These are phyloP conservation scores for Ramularia collo-cygni DNA, from an alignment of 2,329 filamentous ascomycete genomes.

Conservation along the genomic window DNA sequence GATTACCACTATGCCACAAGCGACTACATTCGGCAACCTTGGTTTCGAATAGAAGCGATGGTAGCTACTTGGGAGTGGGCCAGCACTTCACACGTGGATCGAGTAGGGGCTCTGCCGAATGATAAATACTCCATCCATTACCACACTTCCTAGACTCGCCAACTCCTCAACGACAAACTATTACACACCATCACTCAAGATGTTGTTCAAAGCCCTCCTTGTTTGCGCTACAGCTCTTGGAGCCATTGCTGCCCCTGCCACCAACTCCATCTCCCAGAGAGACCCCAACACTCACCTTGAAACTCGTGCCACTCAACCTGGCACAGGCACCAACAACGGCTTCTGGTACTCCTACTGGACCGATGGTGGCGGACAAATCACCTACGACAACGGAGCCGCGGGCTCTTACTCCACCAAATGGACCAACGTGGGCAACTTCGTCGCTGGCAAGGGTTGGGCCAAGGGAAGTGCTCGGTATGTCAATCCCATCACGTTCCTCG, in stretches of 20 bases:
- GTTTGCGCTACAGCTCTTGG: slow-evolving; percentile 30
- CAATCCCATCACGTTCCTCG: not conserved
- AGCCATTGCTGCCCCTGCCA: slow-evolving; percentile 31
- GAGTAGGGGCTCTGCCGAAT: too few species aligned
- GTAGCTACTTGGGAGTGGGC: too few species aligned
- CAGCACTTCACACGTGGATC: too few species aligned
- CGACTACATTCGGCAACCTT: too few species aligned
- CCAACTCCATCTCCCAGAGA: slow-evolving; percentile 32
- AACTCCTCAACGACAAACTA: too few species aligned
- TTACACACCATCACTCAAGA: not conserved
- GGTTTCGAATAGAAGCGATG: too few species aligned
- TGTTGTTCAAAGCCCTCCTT: slow-evolving; percentile 25
- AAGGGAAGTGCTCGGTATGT: slow-evolving; percentile 45
- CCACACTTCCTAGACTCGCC: too few species aligned
- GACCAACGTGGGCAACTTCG: slow-evolving; percentile 46
- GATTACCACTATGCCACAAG: too few species aligned
- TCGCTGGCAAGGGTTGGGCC: slow-evolving; percentile 54
- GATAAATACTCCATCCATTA: too few species aligned
- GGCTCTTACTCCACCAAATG: slow-evolving; percentile 45
- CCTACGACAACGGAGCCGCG: slow-evolving; percentile 49
- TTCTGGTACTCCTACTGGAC: slow-evolving; percentile 58
- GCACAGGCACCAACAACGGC: slow-evolving; percentile 48
- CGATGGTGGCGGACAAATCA: slow-evolving; percentile 45
- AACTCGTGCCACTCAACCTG: slow-evolving; percentile 37
- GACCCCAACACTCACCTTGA: slow-evolving; percentile 24